Percentiles rank a stretch among this genome's conserved stretches.
Evolutionary conservation across 768 basidiomycete species (phyloP).

Genomic region (Tylopilus felleus): DNA sequence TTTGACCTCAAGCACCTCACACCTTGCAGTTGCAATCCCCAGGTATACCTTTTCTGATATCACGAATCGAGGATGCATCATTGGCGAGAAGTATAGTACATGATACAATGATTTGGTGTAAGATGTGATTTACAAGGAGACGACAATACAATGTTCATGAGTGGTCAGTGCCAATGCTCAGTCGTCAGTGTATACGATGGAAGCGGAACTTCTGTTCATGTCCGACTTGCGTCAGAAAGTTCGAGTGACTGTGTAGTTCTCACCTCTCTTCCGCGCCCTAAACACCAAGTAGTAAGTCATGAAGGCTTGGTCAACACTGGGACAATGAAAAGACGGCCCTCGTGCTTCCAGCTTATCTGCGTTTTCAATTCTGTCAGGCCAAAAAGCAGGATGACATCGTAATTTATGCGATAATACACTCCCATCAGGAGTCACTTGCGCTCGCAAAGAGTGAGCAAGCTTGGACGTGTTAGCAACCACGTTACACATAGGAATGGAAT

Average conservation of each 20-base stretch:
- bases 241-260: not conserved
- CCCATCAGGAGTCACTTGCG: not conserved
- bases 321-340: not conserved
- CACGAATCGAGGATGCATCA: no score
- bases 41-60: no score
- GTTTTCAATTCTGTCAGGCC: conserved; percentile 46
- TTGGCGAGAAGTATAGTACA: no score
- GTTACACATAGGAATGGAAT: conserved; percentile 11
- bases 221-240: no score
- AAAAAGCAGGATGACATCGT: conserved; percentile 37
- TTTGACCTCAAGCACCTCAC: no score
- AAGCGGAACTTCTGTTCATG: conserved; percentile 22
- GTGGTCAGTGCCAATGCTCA: no score
- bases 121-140: no score
- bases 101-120: conserved; percentile 16
- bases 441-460: not conserved
- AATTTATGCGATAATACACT: conserved; percentile 19
- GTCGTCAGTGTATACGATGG: conserved; percentile 20
- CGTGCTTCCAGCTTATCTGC: conserved; percentile 42
- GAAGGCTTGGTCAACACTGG: not conserved
- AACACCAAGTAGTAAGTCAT: no score
- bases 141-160: no score
- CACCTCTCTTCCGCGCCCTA: conserved; percentile 20
- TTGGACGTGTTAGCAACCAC: conserved; percentile 10
- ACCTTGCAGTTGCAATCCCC: no score